These are phyloP conservation scores for Tephrocybe rancida DNA, from an alignment of 768 basidiomycete species.

Conservation along the genomic window DNA sequence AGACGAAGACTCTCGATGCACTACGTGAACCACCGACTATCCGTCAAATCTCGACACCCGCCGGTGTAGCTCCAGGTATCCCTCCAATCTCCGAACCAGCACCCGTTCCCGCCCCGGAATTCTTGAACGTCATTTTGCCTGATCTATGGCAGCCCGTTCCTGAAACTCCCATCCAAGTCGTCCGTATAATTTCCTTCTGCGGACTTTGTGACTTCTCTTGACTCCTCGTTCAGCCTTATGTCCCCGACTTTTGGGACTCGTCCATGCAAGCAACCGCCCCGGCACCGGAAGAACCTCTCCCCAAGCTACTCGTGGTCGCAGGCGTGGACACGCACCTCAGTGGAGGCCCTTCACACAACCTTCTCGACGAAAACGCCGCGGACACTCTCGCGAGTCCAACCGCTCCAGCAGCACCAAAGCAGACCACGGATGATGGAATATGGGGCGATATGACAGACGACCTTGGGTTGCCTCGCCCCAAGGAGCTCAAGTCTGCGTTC, in stretches of 20 bases:
- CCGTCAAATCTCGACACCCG: constrained; percentile 26
- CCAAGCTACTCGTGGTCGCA: constrained; percentile 47
- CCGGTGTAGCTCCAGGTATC: constrained; percentile 41
- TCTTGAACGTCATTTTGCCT: constrained; percentile 58
- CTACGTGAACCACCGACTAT: constrained; percentile 21
- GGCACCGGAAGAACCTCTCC: constrained; percentile 28
- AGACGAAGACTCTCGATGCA: constrained; percentile 23
- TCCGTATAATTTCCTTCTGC: constrained; percentile 36
- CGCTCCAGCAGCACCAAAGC: constrained; percentile 8
- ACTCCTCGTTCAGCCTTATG: constrained; percentile 37
- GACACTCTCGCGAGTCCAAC: constrained; percentile 19
- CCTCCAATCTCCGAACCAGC: constrained; percentile 35
- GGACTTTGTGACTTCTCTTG: neutral
- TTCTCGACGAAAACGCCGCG: constrained; percentile 25
- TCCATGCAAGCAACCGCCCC: constrained; percentile 19
- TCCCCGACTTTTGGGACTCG: constrained; percentile 49
- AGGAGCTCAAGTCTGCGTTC: constrained; percentile 31
- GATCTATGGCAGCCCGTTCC: constrained; percentile 47
- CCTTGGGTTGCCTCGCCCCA: constrained; percentile 40
- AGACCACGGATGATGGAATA: constrained; percentile 32
- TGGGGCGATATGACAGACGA: constrained; percentile 49
- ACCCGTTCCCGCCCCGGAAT: constrained; percentile 29
- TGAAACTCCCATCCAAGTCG: constrained; percentile 55
- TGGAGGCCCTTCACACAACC: constrained; percentile 40
- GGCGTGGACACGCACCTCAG: constrained; percentile 37